Percentiles rank a stretch among this genome's conserved stretches.
These are phyloP conservation scores for Avena insularis DNA, from an alignment of 176 grass and related monocot genomes.

Conservation along the genomic window DNA sequence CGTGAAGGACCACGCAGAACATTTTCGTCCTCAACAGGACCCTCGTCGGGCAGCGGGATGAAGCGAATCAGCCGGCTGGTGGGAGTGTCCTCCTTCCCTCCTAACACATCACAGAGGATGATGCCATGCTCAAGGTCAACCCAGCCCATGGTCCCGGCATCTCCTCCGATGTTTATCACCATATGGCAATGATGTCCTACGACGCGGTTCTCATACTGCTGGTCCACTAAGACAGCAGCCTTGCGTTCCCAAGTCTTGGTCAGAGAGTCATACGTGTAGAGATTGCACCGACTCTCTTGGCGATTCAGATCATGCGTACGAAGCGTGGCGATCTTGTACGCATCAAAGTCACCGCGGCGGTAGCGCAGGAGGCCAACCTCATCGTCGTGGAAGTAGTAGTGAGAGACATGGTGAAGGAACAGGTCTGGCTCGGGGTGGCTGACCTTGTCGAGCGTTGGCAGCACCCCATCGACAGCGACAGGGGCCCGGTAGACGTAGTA, in stretches of 20 bases:
- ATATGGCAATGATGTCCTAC: not conserved
- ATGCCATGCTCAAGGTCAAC: not conserved
- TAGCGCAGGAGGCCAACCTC: slow-evolving; percentile 1
- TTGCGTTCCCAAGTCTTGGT: not conserved
- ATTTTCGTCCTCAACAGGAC: not conserved
- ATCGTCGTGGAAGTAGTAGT: not conserved
- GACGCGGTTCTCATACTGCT: too few relatives aligned
- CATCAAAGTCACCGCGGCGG: not conserved
- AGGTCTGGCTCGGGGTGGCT: not conserved
- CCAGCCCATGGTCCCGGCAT: not conserved
- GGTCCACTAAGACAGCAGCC: not conserved
- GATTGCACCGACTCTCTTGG: not conserved
- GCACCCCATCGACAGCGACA: not conserved
- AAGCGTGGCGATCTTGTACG: not conserved
- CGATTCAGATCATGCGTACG: not conserved
- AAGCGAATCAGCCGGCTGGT: not conserved
- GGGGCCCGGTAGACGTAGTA: slow-evolving; percentile 13
- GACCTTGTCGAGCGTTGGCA: not conserved
- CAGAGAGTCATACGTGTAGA: not conserved
- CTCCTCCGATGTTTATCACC: not conserved
- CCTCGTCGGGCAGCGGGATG: not conserved
- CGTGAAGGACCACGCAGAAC: not conserved
- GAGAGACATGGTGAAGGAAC: not conserved
- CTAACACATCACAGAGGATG: not conserved
- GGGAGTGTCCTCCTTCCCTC: not conserved